These are phyloP conservation scores for Colletotrichum sansevieriae DNA, from an alignment of 2,329 filamentous ascomycete genomes.

Conservation along the genomic window DNA sequence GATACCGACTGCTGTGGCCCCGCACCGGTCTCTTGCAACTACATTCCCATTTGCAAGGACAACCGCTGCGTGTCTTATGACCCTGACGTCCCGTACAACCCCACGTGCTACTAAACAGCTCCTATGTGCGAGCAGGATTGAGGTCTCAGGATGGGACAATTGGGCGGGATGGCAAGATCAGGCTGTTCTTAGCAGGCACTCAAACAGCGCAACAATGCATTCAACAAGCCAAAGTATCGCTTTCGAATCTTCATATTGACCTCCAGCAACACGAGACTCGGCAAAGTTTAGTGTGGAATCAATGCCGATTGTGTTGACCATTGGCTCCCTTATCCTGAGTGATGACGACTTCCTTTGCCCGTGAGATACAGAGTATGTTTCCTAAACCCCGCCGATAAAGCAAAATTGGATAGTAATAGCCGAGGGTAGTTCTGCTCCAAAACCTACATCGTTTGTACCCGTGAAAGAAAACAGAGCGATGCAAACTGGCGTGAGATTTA, in stretches of 20 bases:
- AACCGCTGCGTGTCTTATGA: constrained; percentile 22
- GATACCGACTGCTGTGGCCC: constrained; percentile 16
- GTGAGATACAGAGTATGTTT: too few relatives aligned
- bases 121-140: neutral
- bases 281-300: neutral
- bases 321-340: too few relatives aligned
- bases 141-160: neutral
- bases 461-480: neutral
- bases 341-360: too few relatives aligned
- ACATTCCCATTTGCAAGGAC: constrained; percentile 4
- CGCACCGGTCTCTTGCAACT: neutral
- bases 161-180: neutral
- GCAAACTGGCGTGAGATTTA: neutral
- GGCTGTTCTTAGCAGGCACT: neutral
- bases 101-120: constrained; percentile 1
- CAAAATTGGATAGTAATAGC: too few relatives aligned
- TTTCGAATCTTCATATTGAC: neutral
- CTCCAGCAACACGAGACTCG: neutral
- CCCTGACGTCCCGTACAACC: constrained; percentile 11
- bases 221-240: neutral
- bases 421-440: too few relatives aligned
- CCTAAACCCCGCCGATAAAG: too few relatives aligned
- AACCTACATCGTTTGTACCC: too few relatives aligned
- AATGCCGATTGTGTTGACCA: neutral
- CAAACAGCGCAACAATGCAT: neutral